Base-by-base conservation (phyloP, 176 grass and related monocot genomes). In the Tuctoria greenei region DNA sequence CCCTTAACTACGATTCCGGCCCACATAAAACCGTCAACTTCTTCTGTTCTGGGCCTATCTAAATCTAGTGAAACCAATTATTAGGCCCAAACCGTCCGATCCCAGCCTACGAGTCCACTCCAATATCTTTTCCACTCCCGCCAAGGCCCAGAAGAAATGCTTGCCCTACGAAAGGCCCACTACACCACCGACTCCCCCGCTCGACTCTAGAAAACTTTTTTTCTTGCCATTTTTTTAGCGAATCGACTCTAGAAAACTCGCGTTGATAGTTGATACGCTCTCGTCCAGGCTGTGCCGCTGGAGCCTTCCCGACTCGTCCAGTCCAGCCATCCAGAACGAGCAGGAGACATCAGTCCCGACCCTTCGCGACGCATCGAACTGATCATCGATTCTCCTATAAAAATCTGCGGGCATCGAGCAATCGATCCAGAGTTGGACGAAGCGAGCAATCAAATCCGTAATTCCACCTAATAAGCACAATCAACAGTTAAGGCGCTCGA, bases 351-450 rank as follows among this genome's bases (percentile, higher is more conserved):
- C 69, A 2, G 1, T 21, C 43, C 25, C 31, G 79, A 73, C 10
- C 35, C 45, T 81, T 81, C 78, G 63, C 43, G 67, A 81, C 6
- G 9, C 42, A 36, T 70, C 41, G 12, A 61, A 5, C 12, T 12
- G 12, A 66, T 54, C 61, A 14, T 21, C 34, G 15, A 28, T 51
- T 2, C 21, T 72, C 15, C 2, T 72, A 72, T 72, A 72, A 72
- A 80, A 38, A 2, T 41, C 72, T n/a, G 20, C 16, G 7, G 52
- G 36, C 27, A 35, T 34, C 40, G 15, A 75, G 1, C 24, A 14
- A 4, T 6, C 4, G 0, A 41, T 46, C 10, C 10, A 56, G 44
- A 45, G 24, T 61, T 45, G 39, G 26, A 63, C 39, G 26, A 76
- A 24, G 16, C 26, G 17, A 23, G 26, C 47, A 46, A 26, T 16